Evolutionary conservation across 2,329 filamentous ascomycete genomes (phyloP).

Genomic region (Colletotrichum australisinense): DNA sequence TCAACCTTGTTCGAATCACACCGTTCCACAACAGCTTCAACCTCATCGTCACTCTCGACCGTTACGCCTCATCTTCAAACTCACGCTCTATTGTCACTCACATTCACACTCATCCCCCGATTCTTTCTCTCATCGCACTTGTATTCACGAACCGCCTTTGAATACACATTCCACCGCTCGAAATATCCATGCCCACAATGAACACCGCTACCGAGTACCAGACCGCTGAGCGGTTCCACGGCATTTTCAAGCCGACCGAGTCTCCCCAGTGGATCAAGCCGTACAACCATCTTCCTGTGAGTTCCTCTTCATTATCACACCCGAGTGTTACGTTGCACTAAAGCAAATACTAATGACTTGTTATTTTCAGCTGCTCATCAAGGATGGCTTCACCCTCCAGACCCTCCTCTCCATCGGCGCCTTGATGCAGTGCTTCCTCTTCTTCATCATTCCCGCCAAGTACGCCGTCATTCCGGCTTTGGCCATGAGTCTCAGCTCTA

Average conservation of each 20-base stretch:
- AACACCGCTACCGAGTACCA: neutral
- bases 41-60: neutral
- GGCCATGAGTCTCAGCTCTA: slow-evolving; percentile 44
- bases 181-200: neutral
- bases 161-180: neutral
- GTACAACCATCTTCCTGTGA: neutral
- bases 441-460: slow-evolving; percentile 45
- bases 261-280: neutral
- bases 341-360: neutral
- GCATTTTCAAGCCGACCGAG: slow-evolving; percentile 14
- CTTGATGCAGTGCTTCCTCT: slow-evolving; percentile 47
- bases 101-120: neutral
- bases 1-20: neutral
- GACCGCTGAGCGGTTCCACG: neutral
- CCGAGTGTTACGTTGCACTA: neutral
- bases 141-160: neutral
- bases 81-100: neutral
- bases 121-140: neutral
- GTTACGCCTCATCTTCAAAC: neutral
- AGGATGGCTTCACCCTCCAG: slow-evolving; percentile 48
- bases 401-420: slow-evolving; percentile 49
- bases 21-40: neutral
- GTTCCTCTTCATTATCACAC: neutral
- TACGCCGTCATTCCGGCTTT: slow-evolving; percentile 49
- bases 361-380: slow-evolving; percentile 37